phyloP scores from a whole-genome alignment of 2,329 filamentous ascomycete genomes.

The Colletotrichum orbiculare region DNA sequence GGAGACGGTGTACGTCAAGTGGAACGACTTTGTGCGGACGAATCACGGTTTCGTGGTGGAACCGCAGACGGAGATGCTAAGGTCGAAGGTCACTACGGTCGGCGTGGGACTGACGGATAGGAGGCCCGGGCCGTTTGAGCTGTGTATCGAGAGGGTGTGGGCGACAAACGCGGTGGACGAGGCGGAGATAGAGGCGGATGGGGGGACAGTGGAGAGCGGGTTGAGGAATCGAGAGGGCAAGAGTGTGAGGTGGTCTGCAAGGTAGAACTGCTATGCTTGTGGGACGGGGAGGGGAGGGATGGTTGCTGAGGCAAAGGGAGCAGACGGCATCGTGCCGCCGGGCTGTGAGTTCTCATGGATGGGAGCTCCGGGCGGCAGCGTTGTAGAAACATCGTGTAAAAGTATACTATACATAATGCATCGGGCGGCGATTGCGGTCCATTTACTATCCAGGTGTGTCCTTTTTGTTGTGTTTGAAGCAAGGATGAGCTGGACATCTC shows the following conservation, averaged over 20 bases:
- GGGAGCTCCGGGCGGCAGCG: background rate
- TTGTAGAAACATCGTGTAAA: slow-evolving; percentile 13
- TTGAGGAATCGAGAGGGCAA: slow-evolving; percentile 52
- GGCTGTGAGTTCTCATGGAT: background rate
- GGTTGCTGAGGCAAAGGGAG: too few species aligned
- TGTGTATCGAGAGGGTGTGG: slow-evolving; percentile 89
- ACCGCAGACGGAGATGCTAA: slow-evolving; percentile 89
- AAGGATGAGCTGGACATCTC: too few species aligned
- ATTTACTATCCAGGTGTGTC: too few species aligned
- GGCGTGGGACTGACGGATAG: slow-evolving; percentile 92
- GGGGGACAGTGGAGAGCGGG: slow-evolving; percentile 39
- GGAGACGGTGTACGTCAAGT: slow-evolving; percentile 94
- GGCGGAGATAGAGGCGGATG: slow-evolving; percentile 38
- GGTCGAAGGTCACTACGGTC: slow-evolving; percentile 85
- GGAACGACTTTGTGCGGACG: slow-evolving; percentile 93
- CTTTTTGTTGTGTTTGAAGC: too few species aligned
- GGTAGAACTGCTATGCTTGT: background rate
- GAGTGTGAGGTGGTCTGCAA: slow-evolving; percentile 48
- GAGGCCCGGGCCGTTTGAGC: slow-evolving; percentile 86
- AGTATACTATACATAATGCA: slow-evolving; percentile 2
- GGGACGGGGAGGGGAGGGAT: background rate
- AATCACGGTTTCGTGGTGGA: slow-evolving; percentile 93
- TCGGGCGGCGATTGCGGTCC: background rate
- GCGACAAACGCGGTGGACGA: slow-evolving; percentile 74
- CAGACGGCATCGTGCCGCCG: too few species aligned